Percentiles rank a stretch among this genome's conserved stretches.
Evolutionary conservation across 768 basidiomycete species (phyloP).

Genomic region (Hypholoma fasciculare): DNA sequence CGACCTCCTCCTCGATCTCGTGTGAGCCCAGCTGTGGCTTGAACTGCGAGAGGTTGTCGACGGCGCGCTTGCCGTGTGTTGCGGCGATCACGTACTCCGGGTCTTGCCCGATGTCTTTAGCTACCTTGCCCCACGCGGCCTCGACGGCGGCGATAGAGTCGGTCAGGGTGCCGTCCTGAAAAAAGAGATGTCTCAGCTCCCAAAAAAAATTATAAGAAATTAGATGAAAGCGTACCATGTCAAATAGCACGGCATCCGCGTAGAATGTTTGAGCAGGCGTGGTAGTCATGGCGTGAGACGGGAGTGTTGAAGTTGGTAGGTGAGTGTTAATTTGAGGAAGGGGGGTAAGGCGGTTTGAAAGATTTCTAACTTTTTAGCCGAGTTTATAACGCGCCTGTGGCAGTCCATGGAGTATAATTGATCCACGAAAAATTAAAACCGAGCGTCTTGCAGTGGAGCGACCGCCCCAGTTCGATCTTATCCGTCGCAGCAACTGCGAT

Average conservation of each 20-base stretch:
- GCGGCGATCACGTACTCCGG: constrained; percentile 67
- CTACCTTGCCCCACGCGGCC: constrained; percentile 75
- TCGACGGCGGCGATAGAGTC: constrained; percentile 76
- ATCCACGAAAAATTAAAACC: not conserved
- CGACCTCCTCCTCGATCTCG: constrained; percentile 59
- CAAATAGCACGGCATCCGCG: constrained; percentile 63
- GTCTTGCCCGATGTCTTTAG: constrained; percentile 67
- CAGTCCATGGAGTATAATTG: not conserved
- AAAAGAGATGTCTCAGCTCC: not conserved
- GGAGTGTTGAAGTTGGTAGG: no score
- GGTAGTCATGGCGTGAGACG: not conserved
- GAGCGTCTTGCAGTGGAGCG: not conserved
- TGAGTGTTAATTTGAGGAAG: not conserved
- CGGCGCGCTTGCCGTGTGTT: constrained; percentile 78
- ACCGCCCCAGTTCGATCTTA: not conserved
- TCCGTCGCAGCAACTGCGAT: not conserved
- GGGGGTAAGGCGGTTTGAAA: not conserved
- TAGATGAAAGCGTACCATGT: constrained; percentile 50
- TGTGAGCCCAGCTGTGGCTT: constrained; percentile 54
- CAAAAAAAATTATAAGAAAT: not conserved
- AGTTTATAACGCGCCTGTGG: constrained; percentile 1
- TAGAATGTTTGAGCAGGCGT: constrained; percentile 32
- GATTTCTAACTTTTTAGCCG: not conserved
- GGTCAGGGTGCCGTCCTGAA: constrained; percentile 68
- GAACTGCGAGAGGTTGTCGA: constrained; percentile 69